Base-by-base conservation (phyloP, 345 rosid species). In the Eucalyptus cladocalyx region DNA sequence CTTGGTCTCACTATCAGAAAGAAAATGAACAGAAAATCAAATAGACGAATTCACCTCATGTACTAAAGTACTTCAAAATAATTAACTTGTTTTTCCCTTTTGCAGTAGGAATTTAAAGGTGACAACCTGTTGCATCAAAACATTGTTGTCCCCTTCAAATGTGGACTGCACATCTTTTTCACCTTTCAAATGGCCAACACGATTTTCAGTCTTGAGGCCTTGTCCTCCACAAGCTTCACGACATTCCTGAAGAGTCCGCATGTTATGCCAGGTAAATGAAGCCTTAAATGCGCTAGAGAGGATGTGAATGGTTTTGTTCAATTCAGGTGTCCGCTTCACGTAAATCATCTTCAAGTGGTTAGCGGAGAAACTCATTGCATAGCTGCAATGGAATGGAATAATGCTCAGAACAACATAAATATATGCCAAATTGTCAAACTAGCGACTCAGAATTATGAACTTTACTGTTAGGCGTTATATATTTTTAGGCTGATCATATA, bases 211-310 rank as follows among this genome's bases (percentile, higher is more conserved):
- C 94, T 96, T 97, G 90, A 96, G 86, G 56, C 99, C 99, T 93
- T 97, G 99, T 86, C 99, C 99, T 91, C 98, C 99, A 88, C 97
- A 94, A 80, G 99, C 99, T 94, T 97, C 99, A 88, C 98, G 99
- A 37, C 99, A 97, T 94, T 97, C 99, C 99, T 97, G 99, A 91
- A 97, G 98, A 67, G 97, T 96, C 91, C 94, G 95, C 99, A 97
- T 95, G 91, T 97, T 96, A 93, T 97, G 98, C 99, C 99, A 97
- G 21, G 97, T 93, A 30, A 91, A 91, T 87, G 90, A 91, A 87
- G 98, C 98, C 94, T 97, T 97, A 91, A 94, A 92, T 54, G 98
- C 96, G 92, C 99, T 96, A 88, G 98, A 95, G 89, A 95, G 89
- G 81, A 97, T 95, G 92, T 97, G 99, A 87, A 97, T 90, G 42